Conservation (phyloP, 164 flowering plant species). For the Buxus sempervirens region DNA sequence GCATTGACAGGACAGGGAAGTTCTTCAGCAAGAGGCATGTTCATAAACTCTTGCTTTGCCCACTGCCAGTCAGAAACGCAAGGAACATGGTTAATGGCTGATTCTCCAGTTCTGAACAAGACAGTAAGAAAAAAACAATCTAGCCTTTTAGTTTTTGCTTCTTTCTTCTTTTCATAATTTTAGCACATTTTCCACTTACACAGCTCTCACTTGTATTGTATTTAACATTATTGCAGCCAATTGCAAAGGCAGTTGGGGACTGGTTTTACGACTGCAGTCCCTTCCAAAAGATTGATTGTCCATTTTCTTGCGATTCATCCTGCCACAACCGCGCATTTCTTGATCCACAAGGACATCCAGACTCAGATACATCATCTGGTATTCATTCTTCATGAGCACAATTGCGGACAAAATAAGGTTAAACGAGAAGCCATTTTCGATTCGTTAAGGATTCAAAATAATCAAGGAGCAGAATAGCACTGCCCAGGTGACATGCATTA, state of each 20-base stretch:
- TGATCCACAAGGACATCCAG: conserved; percentile 23
- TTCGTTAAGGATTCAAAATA: conserved; percentile 22
- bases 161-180: not conserved
- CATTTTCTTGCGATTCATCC: conserved; percentile 81
- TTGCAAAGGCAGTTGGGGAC: conserved; percentile 87
- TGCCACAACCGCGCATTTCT: conserved; percentile 66
- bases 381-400: conserved; percentile 9
- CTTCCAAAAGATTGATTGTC: conserved; percentile 68
- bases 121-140: conserved; percentile 36
- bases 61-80: conserved; percentile 92
- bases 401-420: not conserved
- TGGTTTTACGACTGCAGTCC: conserved; percentile 75
- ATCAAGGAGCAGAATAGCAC: conserved; percentile 20
- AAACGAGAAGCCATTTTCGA: conserved; percentile 1
- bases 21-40: conserved; percentile 56
- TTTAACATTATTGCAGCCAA: conserved; percentile 45
- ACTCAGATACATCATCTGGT: conserved; percentile 9
- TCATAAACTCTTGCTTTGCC: conserved; percentile 75
- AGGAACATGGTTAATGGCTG: conserved; percentile 63
- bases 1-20: conserved; percentile 43
- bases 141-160: not conserved
- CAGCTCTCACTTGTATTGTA: too few relatives aligned
- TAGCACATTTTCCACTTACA: not conserved
- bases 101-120: conserved; percentile 51
- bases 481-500: too few relatives aligned